Percentiles rank a stretch among this genome's conserved stretches.
These are phyloP conservation scores for Xylaria sp. DNA, from an alignment of 2,329 filamentous ascomycete genomes.

Conservation along the genomic window DNA sequence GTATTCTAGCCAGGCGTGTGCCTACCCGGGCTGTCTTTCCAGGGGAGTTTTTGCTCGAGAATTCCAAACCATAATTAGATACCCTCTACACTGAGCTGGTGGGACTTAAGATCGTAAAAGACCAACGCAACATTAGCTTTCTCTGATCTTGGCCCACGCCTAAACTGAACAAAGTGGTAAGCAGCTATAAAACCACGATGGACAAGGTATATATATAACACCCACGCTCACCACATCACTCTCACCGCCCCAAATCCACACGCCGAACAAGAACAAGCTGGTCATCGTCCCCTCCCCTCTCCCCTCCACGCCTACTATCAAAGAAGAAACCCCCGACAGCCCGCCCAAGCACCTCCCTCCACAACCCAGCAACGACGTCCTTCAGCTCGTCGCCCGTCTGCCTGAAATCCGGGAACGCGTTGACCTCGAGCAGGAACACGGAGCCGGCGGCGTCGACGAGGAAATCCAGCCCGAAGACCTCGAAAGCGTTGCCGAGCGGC, in stretches of 20 bases:
- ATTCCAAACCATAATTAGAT: too few species aligned
- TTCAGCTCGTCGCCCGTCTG: slow-evolving; percentile 85
- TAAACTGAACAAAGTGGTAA: not conserved
- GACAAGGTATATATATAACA: not conserved
- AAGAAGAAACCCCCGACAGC: slow-evolving; percentile 81
- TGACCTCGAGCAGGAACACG: slow-evolving; percentile 87
- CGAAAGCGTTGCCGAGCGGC: slow-evolving; percentile 86
- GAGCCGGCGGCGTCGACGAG: slow-evolving; percentile 73
- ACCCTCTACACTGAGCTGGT: too few species aligned
- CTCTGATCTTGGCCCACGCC: not conserved
- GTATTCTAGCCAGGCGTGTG: not conserved
- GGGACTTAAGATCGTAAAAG: not conserved
- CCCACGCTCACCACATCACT: not conserved
- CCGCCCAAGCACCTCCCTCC: slow-evolving; percentile 75
- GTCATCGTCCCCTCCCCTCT: slow-evolving; percentile 42
- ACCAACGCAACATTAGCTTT: not conserved
- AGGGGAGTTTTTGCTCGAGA: not conserved
- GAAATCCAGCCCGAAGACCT: slow-evolving; percentile 92
- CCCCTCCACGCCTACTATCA: slow-evolving; percentile 45
- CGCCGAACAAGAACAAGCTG: slow-evolving; percentile 64
- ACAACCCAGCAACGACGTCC: slow-evolving; percentile 78
- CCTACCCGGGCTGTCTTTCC: not conserved
- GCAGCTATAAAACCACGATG: not conserved
- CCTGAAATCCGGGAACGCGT: slow-evolving; percentile 95
- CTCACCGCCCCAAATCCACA: slow-evolving; percentile 60